These are phyloP conservation scores for Acorus calamus DNA, from an alignment of 106 monocot species.

Conservation along the genomic window DNA sequence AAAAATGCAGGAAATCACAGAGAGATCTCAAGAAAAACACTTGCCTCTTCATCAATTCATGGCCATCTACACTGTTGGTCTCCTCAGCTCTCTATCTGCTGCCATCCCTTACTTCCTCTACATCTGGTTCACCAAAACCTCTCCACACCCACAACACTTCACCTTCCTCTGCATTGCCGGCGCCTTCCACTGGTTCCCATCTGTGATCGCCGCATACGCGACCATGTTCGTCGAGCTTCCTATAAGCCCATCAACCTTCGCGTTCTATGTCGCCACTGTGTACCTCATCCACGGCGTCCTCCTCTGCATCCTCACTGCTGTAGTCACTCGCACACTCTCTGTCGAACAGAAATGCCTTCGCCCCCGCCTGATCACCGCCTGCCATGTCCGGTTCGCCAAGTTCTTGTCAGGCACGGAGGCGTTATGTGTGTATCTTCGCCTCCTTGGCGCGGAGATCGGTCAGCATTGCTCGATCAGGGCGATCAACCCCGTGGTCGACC, in stretches of 20 bases:
- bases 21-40: not conserved
- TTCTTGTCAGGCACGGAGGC: conserved; percentile 43
- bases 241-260: conserved; percentile 4
- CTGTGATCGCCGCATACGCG: conserved; percentile 20
- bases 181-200: conserved; percentile 41
- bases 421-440: conserved; percentile 34
- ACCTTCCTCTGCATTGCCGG: conserved; percentile 29
- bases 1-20: conserved; percentile 8
- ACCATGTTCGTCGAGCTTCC: conserved; percentile 17
- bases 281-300: conserved; percentile 29
- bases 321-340: conserved; percentile 9
- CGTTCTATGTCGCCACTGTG: conserved; percentile 19
- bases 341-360: conserved; percentile 23
- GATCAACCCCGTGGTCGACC: conserved; percentile 29
- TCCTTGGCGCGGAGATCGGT: conserved; percentile 35
- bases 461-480: conserved; percentile 39
- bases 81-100: conserved; percentile 31
- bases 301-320: conserved; percentile 20
- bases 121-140: conserved; percentile 8
- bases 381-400: conserved; percentile 40
- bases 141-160: conserved; percentile 13
- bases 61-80: conserved; percentile 32
- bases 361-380: conserved; percentile 16
- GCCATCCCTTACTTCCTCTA: conserved; percentile 25
- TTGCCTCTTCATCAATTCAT: conserved; percentile 18